Conservation (phyloP, 75 land plant species). For the Gnetum montanum region DNA sequence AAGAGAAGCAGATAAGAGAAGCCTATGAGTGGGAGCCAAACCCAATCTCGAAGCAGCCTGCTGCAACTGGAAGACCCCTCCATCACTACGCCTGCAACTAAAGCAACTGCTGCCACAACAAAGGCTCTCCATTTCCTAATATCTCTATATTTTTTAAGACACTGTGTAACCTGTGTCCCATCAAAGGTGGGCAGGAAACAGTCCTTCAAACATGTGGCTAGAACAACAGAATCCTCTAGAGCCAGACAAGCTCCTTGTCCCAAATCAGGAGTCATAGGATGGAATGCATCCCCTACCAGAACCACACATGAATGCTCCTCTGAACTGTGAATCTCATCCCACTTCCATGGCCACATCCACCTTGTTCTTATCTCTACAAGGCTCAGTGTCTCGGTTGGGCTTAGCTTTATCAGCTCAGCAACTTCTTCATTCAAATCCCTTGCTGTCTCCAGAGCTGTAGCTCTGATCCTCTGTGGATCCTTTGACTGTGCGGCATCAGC, state of each 20-base stretch:
- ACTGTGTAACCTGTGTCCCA: constrained; percentile 7
- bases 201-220: constrained; percentile 10
- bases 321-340: constrained; percentile 1
- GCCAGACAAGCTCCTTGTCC: constrained; percentile 79
- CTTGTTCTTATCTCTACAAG: not conserved
- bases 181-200: not conserved
- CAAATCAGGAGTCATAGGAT: constrained; percentile 80
- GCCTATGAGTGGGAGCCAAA: constrained; percentile 17
- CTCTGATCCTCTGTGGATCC: not conserved
- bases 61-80: constrained; percentile 7
- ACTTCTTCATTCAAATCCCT: constrained; percentile 4
- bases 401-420: not conserved
- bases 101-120: constrained; percentile 9
- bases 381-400: not conserved
- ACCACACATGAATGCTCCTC: constrained; percentile 16
- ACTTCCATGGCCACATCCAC: constrained; percentile 9
- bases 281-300: constrained; percentile 57
- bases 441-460: not conserved
- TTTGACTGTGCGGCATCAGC: not conserved
- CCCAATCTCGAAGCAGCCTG: constrained; percentile 8
- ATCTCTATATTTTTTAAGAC: constrained; percentile 15
- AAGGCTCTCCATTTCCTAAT: constrained; percentile 28
- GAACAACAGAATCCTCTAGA: constrained; percentile 55
- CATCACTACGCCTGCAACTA: constrained; percentile 13
- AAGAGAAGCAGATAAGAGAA: not conserved